Evolutionary conservation across 169 alveolate species (phyloP), one percentile per base, ranked within the genome.

Genomic region (Plasmodium coatneyi): DNA sequence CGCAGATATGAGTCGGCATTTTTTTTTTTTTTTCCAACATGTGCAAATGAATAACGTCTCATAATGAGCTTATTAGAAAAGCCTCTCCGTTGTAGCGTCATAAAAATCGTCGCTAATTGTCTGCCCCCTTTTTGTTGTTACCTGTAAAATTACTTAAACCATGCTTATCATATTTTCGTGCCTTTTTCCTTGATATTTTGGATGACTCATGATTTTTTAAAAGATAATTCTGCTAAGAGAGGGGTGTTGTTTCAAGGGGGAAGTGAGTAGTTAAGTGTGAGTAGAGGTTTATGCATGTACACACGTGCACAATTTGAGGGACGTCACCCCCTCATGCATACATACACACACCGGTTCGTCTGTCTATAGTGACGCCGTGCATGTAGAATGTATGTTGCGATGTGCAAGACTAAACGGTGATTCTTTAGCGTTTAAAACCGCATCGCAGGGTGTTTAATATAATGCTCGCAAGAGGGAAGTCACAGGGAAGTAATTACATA

Each of bases 71-170:
- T 60, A 22, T 60, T 25, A 60, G 12, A 60, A 60, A 60, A 60
- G 14, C 2, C 9, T 0, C 74, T 60, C 74, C 74, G 32, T 60
- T 60, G 74, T 2, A 60, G 32, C 25, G 34, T 60, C 74, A 4
- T 25, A 12, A 7, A 60, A 60, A 3, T 1, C 74, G 74, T 25
- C 74, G 32, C 19, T 4, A 30, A 72, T 72, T 7, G 6, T 72
- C 19, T 72, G 41, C 12, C n/a, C 41, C 74, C 80, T 39, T 34
- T 19, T 46, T 39, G 52, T 19, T 46, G 34, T 78, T 78, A 87
- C 93, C 89, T 60, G 43, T 56, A 54, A 78, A 32, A 79, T 87
- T 46, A 3, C 28, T 87, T 41, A 87, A 32, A 46, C 80, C 72
- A 36, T 46, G 71, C 28, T 87, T 87, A 36, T 56, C 81, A 78